phyloP scores from a whole-genome alignment of 176 grass and related monocot species.

The Hordeum marinum region DNA sequence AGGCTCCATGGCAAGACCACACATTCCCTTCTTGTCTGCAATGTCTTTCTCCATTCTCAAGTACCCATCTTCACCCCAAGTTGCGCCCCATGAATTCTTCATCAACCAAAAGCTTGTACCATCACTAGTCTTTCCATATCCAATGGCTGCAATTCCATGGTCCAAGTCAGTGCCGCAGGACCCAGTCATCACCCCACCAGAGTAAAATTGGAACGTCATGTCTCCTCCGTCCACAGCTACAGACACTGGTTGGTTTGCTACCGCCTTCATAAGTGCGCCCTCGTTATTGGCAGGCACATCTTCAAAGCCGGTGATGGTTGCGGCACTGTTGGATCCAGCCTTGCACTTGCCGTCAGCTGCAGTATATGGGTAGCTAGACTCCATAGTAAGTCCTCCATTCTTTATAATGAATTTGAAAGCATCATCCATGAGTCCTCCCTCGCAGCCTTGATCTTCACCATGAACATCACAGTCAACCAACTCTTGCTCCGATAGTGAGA shows the following conservation, averaged over 20 bases:
- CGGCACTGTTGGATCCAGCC: background rate
- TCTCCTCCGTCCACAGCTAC: slow-evolving; percentile 40
- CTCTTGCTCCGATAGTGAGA: slow-evolving; percentile 49
- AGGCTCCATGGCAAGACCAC: slow-evolving; percentile 25
- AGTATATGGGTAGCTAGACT: slow-evolving; percentile 27
- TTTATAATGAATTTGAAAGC: slow-evolving; percentile 47
- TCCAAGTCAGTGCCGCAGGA: slow-evolving; percentile 17
- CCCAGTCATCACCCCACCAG: slow-evolving; percentile 31
- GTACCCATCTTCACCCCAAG: background rate
- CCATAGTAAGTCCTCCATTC: background rate
- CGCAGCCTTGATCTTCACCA: slow-evolving; percentile 34
- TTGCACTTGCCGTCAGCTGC: slow-evolving; percentile 30
- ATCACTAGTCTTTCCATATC: slow-evolving; percentile 12
- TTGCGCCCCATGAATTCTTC: background rate
- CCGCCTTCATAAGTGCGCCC: slow-evolving; percentile 36
- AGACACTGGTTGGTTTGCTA: slow-evolving; percentile 27
- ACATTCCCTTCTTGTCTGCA: slow-evolving; percentile 14
- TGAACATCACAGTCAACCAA: slow-evolving; percentile 36
- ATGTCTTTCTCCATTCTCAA: slow-evolving; percentile 13
- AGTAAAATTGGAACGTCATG: slow-evolving; percentile 39
- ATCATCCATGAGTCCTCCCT: slow-evolving; percentile 32
- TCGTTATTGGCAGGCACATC: slow-evolving; percentile 39
- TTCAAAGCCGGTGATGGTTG: slow-evolving; percentile 26
- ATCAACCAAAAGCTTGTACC: slow-evolving; percentile 29
- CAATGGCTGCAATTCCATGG: slow-evolving; percentile 36